A percentile compares a stretch with the other conserved stretches of the same genome.
These are phyloP conservation scores for Microstegium vimineum DNA, from an alignment of 176 grass and related monocot species.

Conservation along the genomic window DNA sequence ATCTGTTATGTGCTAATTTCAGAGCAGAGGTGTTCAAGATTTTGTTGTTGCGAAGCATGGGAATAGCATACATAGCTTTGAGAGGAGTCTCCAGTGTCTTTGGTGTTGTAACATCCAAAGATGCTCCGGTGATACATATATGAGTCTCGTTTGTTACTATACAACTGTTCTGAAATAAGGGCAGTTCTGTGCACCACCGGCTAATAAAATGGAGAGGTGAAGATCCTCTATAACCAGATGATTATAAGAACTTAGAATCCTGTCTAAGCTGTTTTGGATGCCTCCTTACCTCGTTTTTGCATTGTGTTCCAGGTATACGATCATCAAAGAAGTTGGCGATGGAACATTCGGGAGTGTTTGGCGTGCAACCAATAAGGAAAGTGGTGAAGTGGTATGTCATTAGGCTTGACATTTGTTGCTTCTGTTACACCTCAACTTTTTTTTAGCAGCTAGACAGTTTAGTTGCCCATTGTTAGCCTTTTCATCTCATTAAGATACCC, in stretches of 20 bases:
- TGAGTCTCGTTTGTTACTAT: constrained; percentile 45
- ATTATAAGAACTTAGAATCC: not conserved
- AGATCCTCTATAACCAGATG: not conserved
- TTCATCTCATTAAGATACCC: not conserved
- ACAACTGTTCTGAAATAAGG: constrained; percentile 54
- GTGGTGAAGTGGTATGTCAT: constrained; percentile 74
- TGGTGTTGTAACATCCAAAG: constrained; percentile 42
- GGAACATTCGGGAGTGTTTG: constrained; percentile 98
- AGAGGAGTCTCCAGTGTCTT: constrained; percentile 37
- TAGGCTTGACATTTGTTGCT: constrained; percentile 24
- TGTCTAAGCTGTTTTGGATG: not conserved
- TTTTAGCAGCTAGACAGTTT: not conserved
- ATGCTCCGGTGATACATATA: constrained; percentile 30
- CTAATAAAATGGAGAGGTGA: constrained; percentile 81
- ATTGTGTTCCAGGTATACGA: constrained; percentile 57
- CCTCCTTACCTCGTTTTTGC: not conserved
- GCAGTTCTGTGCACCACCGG: constrained; percentile 20
- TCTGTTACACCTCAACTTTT: not conserved
- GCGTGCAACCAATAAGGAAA: constrained; percentile 89
- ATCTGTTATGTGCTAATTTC: constrained; percentile 23
- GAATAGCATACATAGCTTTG: constrained; percentile 43
- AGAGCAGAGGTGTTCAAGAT: constrained; percentile 20
- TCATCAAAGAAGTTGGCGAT: constrained; percentile 96
- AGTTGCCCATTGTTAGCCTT: not conserved
- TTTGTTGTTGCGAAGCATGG: constrained; percentile 41